Evolutionary conservation across 257 asterid species (phyloP).

Genomic region (Prunella vulgaris): DNA sequence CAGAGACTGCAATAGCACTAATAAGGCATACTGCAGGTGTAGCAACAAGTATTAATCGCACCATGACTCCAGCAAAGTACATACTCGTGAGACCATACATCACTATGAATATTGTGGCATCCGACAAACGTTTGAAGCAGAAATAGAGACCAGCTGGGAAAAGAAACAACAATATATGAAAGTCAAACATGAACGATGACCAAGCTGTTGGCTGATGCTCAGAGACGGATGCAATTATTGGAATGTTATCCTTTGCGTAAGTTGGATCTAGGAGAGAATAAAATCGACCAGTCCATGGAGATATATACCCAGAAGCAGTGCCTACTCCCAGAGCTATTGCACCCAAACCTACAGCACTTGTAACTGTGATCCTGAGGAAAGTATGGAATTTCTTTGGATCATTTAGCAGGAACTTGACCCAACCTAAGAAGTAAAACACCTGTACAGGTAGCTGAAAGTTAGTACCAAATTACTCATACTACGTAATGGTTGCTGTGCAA

Average conservation of each 20-base stretch:
- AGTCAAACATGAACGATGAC: conserved; percentile 99
- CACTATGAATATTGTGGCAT: conserved; percentile 91
- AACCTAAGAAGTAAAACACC: conserved; percentile 94
- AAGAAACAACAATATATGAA: conserved; percentile 73
- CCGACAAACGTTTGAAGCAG: conserved; percentile 97
- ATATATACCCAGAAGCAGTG: conserved; percentile 94
- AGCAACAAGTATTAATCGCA: conserved; percentile 93
- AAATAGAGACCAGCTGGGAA: conserved; percentile 98
- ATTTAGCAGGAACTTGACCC: conserved; percentile 83
- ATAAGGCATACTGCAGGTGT: conserved; percentile 98
- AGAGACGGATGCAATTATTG: conserved; percentile 96
- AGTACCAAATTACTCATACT: conserved; percentile 12
- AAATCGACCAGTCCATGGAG: conserved; percentile 99
- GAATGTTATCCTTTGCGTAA: conserved; percentile 96
- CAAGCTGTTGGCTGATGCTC: conserved; percentile 99
- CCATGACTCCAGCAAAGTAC: conserved; percentile 99
- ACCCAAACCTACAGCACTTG: conserved; percentile 76
- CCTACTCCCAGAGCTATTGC: conserved; percentile 86
- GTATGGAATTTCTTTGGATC: conserved; percentile 87
- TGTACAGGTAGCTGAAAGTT: conserved; percentile 34
- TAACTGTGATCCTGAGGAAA: conserved; percentile 81
- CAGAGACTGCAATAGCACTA: conserved; percentile 97
- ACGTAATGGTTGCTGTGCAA: background rate
- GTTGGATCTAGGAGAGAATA: conserved; percentile 97
- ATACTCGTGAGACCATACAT: conserved; percentile 98